Percentiles rank a stretch among this genome's conserved stretches.
Conservation (phyloP, 2,329 filamentous ascomycete species). For the Emergomyces pasteurianus region DNA sequence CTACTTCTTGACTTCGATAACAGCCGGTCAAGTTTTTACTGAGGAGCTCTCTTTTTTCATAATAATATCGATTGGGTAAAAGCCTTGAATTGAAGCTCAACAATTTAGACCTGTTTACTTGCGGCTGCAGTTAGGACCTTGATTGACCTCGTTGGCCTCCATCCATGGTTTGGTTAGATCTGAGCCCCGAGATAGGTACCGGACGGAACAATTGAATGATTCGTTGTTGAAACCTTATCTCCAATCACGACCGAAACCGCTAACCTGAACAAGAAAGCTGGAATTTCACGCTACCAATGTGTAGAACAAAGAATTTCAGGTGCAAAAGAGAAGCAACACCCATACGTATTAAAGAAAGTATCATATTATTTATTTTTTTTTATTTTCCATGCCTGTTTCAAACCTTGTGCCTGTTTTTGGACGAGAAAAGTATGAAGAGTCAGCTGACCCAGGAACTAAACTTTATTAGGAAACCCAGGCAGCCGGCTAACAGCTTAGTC, state of each 20-base stretch:
- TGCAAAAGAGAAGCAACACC: not conserved
- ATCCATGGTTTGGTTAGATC: not conserved
- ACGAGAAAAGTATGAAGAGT: not conserved
- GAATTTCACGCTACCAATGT: not conserved
- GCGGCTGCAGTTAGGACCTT: not conserved
- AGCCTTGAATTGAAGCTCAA: not conserved
- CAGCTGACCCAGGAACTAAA: not conserved
- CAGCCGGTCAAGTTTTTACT: not conserved
- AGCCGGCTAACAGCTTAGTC: not conserved
- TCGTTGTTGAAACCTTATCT: too few relatives aligned
- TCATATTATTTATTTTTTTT: too few relatives aligned
- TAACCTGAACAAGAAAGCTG: too few relatives aligned
- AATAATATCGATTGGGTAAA: not conserved
- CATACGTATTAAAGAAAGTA: too few relatives aligned
- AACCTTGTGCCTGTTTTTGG: not conserved
- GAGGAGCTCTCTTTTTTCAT: not conserved
- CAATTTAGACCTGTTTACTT: too few relatives aligned
- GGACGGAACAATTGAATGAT: not conserved
- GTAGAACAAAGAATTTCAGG: not conserved
- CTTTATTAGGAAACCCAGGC: not conserved
- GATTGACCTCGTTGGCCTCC: not conserved
- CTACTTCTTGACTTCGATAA: not conserved
- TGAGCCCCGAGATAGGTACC: not conserved
- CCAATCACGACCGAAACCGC: too few relatives aligned
- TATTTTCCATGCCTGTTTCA: not conserved